phyloP scores from a whole-genome alignment of 2,329 filamentous ascomycete species.

The Apiospora arundinis region DNA sequence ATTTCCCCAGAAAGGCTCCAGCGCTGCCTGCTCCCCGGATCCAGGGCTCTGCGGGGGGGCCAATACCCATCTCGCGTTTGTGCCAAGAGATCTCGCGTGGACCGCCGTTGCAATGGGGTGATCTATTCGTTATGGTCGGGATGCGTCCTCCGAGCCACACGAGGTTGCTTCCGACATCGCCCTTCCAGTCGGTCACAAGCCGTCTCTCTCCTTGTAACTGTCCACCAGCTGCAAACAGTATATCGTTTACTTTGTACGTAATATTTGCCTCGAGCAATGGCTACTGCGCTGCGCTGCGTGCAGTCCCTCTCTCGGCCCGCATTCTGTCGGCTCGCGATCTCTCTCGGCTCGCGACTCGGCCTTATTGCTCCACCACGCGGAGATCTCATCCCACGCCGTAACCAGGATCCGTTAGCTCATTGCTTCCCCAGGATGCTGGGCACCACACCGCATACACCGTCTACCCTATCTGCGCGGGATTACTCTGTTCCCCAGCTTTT shows the following conservation, averaged over 20 bases:
- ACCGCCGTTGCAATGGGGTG: no score
- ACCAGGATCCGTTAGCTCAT: background rate
- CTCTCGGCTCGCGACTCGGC: slow-evolving; percentile 12
- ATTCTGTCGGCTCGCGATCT: background rate
- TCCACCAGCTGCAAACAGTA: no score
- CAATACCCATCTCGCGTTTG: background rate
- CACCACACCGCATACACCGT: background rate
- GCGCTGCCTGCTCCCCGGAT: background rate
- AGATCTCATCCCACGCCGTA: slow-evolving; percentile 11
- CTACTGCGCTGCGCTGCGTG: no score
- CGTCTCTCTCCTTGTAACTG: no score
- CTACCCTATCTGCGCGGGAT: background rate
- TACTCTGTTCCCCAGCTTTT: background rate
- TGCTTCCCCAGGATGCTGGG: slow-evolving; percentile 1
- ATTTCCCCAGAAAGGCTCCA: background rate
- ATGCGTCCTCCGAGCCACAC: no score
- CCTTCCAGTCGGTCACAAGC: no score
- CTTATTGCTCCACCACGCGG: background rate
- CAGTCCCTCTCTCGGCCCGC: no score
- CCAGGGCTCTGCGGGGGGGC: background rate
- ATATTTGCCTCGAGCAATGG: no score
- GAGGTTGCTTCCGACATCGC: no score
- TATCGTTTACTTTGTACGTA: no score
- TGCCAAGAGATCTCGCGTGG: background rate
- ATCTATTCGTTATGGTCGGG: no score